These are phyloP conservation scores for Globisporangium yorkense DNA, from an alignment of 352 stramenopile genomes.

Conservation along the genomic window DNA sequence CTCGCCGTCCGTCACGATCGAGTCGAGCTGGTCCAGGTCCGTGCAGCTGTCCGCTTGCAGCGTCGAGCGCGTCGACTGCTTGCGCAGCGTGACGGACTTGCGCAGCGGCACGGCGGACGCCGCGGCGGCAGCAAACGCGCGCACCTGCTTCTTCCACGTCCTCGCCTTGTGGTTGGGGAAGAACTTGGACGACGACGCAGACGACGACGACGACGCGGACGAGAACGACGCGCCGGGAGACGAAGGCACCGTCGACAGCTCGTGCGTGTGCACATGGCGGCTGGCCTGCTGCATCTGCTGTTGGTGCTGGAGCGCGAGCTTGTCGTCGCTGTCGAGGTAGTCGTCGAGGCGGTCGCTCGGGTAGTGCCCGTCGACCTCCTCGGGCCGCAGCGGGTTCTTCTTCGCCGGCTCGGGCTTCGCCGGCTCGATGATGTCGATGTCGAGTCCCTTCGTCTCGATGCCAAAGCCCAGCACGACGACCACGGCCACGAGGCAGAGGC, in stretches of 20 bases:
- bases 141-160: conserved; percentile 14
- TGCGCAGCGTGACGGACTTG: conserved; percentile 8
- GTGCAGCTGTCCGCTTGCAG: conserved; percentile 14
- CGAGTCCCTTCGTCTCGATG: conserved; percentile 8
- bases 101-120: background rate
- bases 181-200: conserved; percentile 7
- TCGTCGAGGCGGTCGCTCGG: conserved; percentile 3
- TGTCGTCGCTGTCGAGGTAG: conserved; percentile 7
- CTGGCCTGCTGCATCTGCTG: background rate
- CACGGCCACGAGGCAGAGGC: background rate
- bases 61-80: conserved; percentile 14
- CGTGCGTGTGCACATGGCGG: conserved; percentile 1
- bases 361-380: too few relatives aligned
- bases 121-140: conserved; percentile 10
- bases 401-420: background rate
- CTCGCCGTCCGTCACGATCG: conserved; percentile 25
- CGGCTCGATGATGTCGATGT: conserved; percentile 16
- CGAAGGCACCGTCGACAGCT: conserved; percentile 24
- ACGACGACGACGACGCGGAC: conserved; percentile 13
- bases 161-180: conserved; percentile 4
- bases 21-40: conserved; percentile 33
- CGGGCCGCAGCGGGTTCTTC: too few relatives aligned
- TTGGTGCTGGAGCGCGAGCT: conserved; percentile 3
- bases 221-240: conserved; percentile 12
- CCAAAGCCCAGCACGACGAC: conserved; percentile 5